Evolutionary conservation across 1,139 yeast species (phyloP).

Genomic region (Groenewaldozyma sp.): DNA sequence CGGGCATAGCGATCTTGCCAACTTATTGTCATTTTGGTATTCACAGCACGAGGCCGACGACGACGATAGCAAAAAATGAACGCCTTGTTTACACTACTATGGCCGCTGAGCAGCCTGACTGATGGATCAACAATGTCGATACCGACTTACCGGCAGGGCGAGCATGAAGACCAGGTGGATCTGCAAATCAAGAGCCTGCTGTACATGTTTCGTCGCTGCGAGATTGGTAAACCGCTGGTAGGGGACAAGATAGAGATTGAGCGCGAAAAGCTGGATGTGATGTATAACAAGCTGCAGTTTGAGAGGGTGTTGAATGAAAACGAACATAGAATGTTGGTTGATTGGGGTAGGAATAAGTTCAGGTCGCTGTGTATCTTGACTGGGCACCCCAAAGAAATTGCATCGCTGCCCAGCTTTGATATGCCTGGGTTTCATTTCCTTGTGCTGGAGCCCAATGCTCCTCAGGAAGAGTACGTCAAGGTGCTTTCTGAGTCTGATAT

Average conservation of each 20-base stretch:
- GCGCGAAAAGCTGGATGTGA: slow-evolving; percentile 40
- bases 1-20: too few relatives aligned
- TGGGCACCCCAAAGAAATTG: slow-evolving; percentile 34
- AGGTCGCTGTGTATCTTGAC: slow-evolving; percentile 49
- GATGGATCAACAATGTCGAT: slow-evolving; percentile 25
- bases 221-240: slow-evolving; percentile 37
- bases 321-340: slow-evolving; percentile 54
- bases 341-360: slow-evolving; percentile 56
- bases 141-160: slow-evolving; percentile 43
- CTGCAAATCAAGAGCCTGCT: slow-evolving; percentile 48
- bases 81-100: slow-evolving; percentile 21
- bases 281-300: slow-evolving; percentile 43
- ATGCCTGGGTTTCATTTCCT: slow-evolving; percentile 34
- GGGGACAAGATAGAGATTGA: slow-evolving; percentile 13
- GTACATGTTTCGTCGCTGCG: slow-evolving; percentile 48
- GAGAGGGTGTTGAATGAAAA: slow-evolving; percentile 36
- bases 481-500: slow-evolving; percentile 37
- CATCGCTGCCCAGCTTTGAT: slow-evolving; percentile 22
- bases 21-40: too few relatives aligned
- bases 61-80: slow-evolving; percentile 22
- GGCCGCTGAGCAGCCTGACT: slow-evolving; percentile 19
- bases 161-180: slow-evolving; percentile 45
- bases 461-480: slow-evolving; percentile 38
- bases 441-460: slow-evolving; percentile 36
- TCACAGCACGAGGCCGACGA: too few relatives aligned